Percentiles rank a stretch among this genome's conserved stretches.
phyloP scores from a whole-genome alignment of 2,329 filamentous ascomycete genomes.

The Chalara sp. region DNA sequence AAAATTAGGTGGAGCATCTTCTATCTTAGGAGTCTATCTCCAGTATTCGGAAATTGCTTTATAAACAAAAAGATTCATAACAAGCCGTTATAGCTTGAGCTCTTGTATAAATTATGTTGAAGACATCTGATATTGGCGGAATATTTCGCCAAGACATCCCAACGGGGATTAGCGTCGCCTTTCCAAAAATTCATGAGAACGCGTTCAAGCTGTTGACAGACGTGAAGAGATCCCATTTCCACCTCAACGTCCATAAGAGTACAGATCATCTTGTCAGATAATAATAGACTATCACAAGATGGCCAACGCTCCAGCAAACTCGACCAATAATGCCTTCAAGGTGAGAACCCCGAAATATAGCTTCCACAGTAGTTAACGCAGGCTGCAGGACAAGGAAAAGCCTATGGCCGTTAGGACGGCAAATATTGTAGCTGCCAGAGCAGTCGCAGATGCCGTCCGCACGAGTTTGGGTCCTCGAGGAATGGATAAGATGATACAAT shows the following conservation, averaged over 20 bases:
- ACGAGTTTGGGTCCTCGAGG: constrained; percentile 59
- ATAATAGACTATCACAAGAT: constrained; percentile 29
- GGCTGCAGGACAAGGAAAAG: constrained; percentile 81
- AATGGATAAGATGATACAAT: constrained; percentile 60
- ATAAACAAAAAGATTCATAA: too few relatives aligned
- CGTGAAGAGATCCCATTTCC: constrained; percentile 15
- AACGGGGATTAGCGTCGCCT: constrained; percentile 1
- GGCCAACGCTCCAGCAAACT: constrained; percentile 35
- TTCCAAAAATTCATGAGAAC: constrained; percentile 14
- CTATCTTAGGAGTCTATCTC: too few relatives aligned
- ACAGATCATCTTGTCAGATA: constrained; percentile 3
- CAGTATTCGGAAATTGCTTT: too few relatives aligned
- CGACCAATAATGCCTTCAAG: constrained; percentile 61
- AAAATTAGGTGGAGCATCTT: too few relatives aligned
- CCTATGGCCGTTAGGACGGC: constrained; percentile 91
- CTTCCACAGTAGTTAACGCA: constrained; percentile 17
- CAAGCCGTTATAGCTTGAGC: too few relatives aligned
- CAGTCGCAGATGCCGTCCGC: constrained; percentile 94
- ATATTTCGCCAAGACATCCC: too few relatives aligned
- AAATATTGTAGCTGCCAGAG: constrained; percentile 96
- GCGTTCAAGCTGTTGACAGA: constrained; percentile 14
- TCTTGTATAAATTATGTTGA: too few relatives aligned
- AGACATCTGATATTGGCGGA: too few relatives aligned
- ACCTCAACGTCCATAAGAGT: constrained; percentile 4
- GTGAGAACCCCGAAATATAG: constrained; percentile 31